Evolutionary conservation across 495 filamentous ascomycete genomes (phyloP), one percentile per base, ranked within the genome.

Genomic region (Cairneyella variabilis): DNA sequence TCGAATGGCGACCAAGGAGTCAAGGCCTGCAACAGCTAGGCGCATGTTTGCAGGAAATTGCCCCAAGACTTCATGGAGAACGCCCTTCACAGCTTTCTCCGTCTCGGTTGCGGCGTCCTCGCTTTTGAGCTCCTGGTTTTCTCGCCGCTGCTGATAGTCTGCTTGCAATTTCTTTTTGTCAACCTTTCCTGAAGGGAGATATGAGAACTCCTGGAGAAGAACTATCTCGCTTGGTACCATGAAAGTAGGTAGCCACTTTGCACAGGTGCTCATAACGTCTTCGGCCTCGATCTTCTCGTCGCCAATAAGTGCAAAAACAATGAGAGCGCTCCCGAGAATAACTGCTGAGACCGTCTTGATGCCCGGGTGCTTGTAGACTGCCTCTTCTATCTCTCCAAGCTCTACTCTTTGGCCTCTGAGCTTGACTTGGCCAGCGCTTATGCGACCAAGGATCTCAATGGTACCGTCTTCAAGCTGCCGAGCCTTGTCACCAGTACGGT

Each of bases 401-500:
- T 95, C 90, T 23, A 95, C 75, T 41, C 90, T 72, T 63, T 92
- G 90, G 2, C 90, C 90, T 20, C 87, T 76, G 5, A 95, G 69
- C 61, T 95, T 95, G 14, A 95, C 80, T 63, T 95, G 90, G 2
- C 88, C 87, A 17, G 77, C 78, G 0, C 77, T 75, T 11, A 96
- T 84, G 34, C 92, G 83, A 3, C 92, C 92, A 2, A 91, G 78
- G 62, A 88, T 93, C 57, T 96, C 88, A 1, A 96, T 72, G 0
- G 75, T 76, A 1, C 90, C 90, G 36, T 84, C 79, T 0, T 76
- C 68, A 7, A 83, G 69, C 30, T 91, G 77, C 14, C 83, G 74
- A 0, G 86, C 92, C 56, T 83, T 84, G 65, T 97, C 91, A 3
- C 91, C 91, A 2, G 92, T 97, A 20, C 88, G 76, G 68, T 96